Base-by-base conservation (phyloP, 768 basidiomycete genomes). In the Pisolithus marmoratus region DNA sequence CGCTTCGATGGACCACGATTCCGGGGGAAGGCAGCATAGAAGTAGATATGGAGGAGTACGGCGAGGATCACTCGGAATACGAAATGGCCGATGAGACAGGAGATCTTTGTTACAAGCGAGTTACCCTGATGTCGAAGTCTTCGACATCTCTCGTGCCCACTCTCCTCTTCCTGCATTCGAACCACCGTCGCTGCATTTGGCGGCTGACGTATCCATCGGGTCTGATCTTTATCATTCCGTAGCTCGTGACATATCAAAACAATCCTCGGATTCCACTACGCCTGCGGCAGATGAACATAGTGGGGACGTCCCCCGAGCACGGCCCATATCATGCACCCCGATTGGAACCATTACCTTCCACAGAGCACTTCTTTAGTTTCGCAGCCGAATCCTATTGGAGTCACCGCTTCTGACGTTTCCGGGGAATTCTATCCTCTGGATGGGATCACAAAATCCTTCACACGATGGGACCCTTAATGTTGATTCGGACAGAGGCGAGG, bases 41-140 rank as follows among this genome's bases (percentile, higher is more conserved):
- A 62, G 75, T 86, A 42, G 84, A 86, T 53, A 85, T 86, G 84
- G 81, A 82, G 50, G 70, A 75, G 45, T 75, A 77, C 51, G 68
- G 74, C 6, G 71, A 60, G 36, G 77, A 73, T 38, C 70, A 74
- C 57, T 62, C 65, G 38, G 84, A 85, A 65, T 85, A 80, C 56
- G 68, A 69, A 53, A 69, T 69, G 70, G 59, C 57, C 11, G 70
- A 69, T 49, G 68, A 68, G 60, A 70, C 64, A n/a, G 15, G 54
- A 49, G 17, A 64, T 59, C 4, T 24, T 38, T 51, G 70, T 50
- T 46, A 58, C 53, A 45, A 55, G 56, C 45, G 72, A 74, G 37
- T 57, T 63, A 31, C 58, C n/a, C 65, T 9, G 74, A 76, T 53
- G 60, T 74, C 49, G 74, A 76, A 54, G 71, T 76, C 49, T 22